A percentile compares a stretch with the other conserved stretches of the same genome.
Evolutionary conservation across 2,329 filamentous ascomycete species (phyloP).

Genomic region (Cephalotrichum gorgonifer): DNA sequence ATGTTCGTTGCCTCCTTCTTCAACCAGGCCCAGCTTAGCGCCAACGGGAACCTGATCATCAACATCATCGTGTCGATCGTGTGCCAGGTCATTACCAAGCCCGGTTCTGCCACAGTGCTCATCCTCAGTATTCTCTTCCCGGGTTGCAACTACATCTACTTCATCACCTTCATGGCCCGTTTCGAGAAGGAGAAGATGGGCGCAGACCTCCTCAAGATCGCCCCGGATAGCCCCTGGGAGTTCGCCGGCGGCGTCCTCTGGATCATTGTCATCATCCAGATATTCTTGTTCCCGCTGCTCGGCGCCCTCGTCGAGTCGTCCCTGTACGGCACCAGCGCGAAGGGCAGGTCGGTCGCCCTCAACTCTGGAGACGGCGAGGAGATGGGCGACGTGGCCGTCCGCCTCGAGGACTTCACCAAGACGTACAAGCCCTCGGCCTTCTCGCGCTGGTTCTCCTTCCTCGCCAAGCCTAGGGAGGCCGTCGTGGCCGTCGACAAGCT

Average conservation of each 20-base stretch:
- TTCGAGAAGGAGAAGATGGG: constrained; percentile 55
- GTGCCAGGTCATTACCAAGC: constrained; percentile 61
- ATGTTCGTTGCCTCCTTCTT: constrained; percentile 78
- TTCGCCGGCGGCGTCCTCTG: constrained; percentile 68
- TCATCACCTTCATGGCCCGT: constrained; percentile 63
- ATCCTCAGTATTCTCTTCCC: constrained; percentile 70
- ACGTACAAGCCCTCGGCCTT: constrained; percentile 60
- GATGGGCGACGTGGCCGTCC: constrained; percentile 44
- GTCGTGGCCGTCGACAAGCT: constrained; percentile 73
- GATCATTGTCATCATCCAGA: constrained; percentile 68
- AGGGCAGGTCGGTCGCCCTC: constrained; percentile 30
- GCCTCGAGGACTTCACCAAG: constrained; percentile 66
- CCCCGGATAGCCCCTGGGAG: constrained; percentile 56
- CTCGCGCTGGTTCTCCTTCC: constrained; percentile 37
- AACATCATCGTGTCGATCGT: constrained; percentile 71
- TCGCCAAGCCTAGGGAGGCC: constrained; percentile 41
- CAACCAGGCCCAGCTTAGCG: constrained; percentile 76
- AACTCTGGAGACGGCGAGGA: constrained; percentile 8
- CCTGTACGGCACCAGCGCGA: constrained; percentile 64
- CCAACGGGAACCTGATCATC: constrained; percentile 65
- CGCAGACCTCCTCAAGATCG: constrained; percentile 49
- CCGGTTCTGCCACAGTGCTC: constrained; percentile 52
- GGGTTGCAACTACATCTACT: constrained; percentile 81
- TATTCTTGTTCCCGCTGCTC: constrained; percentile 64
- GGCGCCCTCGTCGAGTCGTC: constrained; percentile 63